Conservation (phyloP, 1,139 yeast genomes). For the Geotrichum siamense region DNA sequence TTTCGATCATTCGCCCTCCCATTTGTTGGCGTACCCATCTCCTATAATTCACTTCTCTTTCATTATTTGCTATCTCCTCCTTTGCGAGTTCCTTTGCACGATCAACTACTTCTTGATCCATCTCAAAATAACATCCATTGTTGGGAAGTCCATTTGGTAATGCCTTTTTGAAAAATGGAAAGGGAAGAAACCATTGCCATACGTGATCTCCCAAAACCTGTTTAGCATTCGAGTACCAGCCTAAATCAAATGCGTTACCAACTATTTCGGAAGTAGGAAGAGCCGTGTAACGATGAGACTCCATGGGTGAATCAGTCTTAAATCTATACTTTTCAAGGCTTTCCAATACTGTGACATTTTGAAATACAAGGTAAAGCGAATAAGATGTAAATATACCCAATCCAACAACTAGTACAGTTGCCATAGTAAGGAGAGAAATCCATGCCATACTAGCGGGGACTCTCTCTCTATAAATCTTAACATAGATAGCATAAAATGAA, state of each 20-base stretch:
- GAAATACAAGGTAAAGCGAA: constrained; percentile 49
- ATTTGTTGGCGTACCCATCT: not conserved
- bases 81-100: not conserved
- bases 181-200: constrained; percentile 68
- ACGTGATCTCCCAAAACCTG: constrained; percentile 64
- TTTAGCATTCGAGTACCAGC: constrained; percentile 52
- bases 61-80: not conserved
- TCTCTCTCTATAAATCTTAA: not conserved
- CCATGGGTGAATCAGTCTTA: constrained; percentile 40
- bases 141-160: constrained; percentile 1
- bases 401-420: constrained; percentile 54
- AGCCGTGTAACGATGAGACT: constrained; percentile 35
- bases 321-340: constrained; percentile 55
- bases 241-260: constrained; percentile 76
- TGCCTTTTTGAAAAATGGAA: constrained; percentile 35
- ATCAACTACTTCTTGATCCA: not conserved
- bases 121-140: constrained; percentile 1
- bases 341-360: constrained; percentile 78
- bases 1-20: not conserved
- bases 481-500: constrained; percentile 38
- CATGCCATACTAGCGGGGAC: constrained; percentile 26
- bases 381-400: constrained; percentile 54
- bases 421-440: constrained; percentile 52
- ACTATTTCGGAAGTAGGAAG: constrained; percentile 38
- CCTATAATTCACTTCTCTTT: not conserved